Base-by-base conservation (phyloP, 306 rosid species). In the Quercus robur region DNA sequence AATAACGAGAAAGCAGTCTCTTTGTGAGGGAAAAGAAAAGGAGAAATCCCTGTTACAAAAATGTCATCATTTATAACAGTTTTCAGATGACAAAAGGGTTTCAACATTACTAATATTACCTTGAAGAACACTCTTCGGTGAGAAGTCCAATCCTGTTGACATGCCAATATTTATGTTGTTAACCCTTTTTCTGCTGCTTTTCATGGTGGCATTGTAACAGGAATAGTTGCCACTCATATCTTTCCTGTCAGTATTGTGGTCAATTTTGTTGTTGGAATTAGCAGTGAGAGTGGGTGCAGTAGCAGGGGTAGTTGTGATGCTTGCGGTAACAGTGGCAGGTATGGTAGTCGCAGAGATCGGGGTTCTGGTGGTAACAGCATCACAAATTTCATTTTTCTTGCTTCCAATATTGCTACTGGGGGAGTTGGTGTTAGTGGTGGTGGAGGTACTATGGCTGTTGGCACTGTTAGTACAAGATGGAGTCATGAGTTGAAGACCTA, bases 81-180 rank as follows among this genome's bases (percentile, higher is more conserved):
- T 33, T 51, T 74, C 59, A 74, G 2, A 35, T 12, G 68, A 52
- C 19, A 54, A 82, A 61, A 51, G 2, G 59, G 62, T 54, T 54
- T 0, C 30, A 13, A 46, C 61, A 25, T 75, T 26, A 54, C 81
- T 49, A 56, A 26, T 57, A 49, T 63, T 84, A 88, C 89, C 97
- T 85, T 85, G 94, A 81, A 92, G 94, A 84, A 92, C 97, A 68
- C 97, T 94, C 78, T 62, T 88, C 2, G 97, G 97, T 51, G 98
- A 92, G 87, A 94, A 87, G 74, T 84, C 92, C 38, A 87, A 77
- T 75, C 89, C 86, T 1, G 72, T 78, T 41, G 91, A 70, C 55
- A 81, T 85, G 54, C 78, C 69, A 69, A 81, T 80, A 84, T 54
- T 71, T 15, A 56, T 31, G 55, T 63, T 73, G 72, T 77, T 83